Evolutionary conservation across 768 basidiomycete species (phyloP), one percentile per base, ranked within the genome.

Genomic region (Naematelia aurantialba): DNA sequence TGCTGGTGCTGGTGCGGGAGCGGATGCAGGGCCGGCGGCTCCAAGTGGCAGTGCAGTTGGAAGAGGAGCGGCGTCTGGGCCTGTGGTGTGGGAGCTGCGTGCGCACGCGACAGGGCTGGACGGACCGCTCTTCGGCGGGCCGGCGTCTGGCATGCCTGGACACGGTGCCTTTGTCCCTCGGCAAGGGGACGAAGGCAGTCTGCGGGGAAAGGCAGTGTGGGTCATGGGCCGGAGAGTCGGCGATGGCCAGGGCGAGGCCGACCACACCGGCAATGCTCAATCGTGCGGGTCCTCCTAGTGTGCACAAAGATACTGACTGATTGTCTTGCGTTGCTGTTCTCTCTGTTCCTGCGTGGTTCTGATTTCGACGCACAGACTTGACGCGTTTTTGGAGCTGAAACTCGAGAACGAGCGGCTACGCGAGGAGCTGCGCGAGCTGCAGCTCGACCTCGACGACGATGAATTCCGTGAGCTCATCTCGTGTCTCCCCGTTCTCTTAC

Each of bases 401-500:
- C 80, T 87, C 56, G 90, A 93, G 78, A 91, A 96, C 74, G 87
- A 89, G 74, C 82, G 85, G 13, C 77, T 96, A 44, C 82, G 87
- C 64, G 83, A 83, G 59, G 84, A 85, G 56, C 65, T 78, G 29
- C 58, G 65, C 45, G 75, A 74, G 46, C 45, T 74, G 10, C 72
- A 71, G 44, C 39, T 61, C 25, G 72, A 74, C 14, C 52, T 69
- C 8, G 69, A 68, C 44, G 67, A 66, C 3, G 62, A 70, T 31
- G 67, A 65, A 10, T 42, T 25, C 21, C 44, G 65, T 69, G 47
- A 65, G 56, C 29, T 31, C 52, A 24, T 25, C 47, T 49, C 22
- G 34, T 39, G 17, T 39, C 8, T 8, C 34, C 8, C 8, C 17
- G 34, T 39, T 17, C 17, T 39, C 34, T 17, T 39, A 8, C 17